Conservation (phyloP, 106 monocot genomes). For the Ottelia alismoides region DNA sequence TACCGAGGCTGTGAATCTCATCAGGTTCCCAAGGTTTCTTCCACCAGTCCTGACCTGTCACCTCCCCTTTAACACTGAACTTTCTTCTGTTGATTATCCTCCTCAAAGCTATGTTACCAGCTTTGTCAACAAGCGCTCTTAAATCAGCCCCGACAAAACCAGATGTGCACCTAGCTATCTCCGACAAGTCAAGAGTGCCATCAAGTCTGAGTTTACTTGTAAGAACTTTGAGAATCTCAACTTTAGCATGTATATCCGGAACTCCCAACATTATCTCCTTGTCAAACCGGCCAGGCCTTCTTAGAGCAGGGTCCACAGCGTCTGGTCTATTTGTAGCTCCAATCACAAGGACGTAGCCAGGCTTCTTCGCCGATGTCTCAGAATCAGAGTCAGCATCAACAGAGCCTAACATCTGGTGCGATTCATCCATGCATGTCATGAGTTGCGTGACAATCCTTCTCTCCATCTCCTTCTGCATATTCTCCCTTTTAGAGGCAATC, state of each 20-base stretch:
- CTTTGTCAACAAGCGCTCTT: slow-evolving; percentile 63
- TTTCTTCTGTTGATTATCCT: slow-evolving; percentile 58
- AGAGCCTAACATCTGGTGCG: slow-evolving; percentile 35
- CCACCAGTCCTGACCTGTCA: slow-evolving; percentile 48
- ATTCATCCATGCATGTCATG: slow-evolving; percentile 98
- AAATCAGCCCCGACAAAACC: slow-evolving; percentile 98
- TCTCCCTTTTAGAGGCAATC: slow-evolving; percentile 92
- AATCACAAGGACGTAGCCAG: slow-evolving; percentile 90
- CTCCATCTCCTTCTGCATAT: slow-evolving; percentile 88
- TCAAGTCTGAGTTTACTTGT: slow-evolving; percentile 46
- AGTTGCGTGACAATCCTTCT: slow-evolving; percentile 88
- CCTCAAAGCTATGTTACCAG: slow-evolving; percentile 83
- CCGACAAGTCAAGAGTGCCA: slow-evolving; percentile 45
- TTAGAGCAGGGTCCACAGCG: slow-evolving; percentile 74
- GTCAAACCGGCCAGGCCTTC: slow-evolving; percentile 89
- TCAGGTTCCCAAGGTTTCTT: slow-evolving; percentile 51
- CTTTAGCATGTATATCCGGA: slow-evolving; percentile 67
- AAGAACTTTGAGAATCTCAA: slow-evolving; percentile 49
- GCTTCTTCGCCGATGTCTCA: slow-evolving; percentile 35
- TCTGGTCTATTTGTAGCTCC: slow-evolving; percentile 98
- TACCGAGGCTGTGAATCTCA: slow-evolving; percentile 53
- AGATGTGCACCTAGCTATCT: slow-evolving; percentile 78
- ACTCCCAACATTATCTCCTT: slow-evolving; percentile 64
- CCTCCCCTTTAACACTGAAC: slow-evolving; percentile 6
- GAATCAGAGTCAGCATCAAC: slow-evolving; percentile 13